phyloP scores from a whole-genome alignment of 1,284 basidiomycete species.

The Athelia psychrophila region DNA sequence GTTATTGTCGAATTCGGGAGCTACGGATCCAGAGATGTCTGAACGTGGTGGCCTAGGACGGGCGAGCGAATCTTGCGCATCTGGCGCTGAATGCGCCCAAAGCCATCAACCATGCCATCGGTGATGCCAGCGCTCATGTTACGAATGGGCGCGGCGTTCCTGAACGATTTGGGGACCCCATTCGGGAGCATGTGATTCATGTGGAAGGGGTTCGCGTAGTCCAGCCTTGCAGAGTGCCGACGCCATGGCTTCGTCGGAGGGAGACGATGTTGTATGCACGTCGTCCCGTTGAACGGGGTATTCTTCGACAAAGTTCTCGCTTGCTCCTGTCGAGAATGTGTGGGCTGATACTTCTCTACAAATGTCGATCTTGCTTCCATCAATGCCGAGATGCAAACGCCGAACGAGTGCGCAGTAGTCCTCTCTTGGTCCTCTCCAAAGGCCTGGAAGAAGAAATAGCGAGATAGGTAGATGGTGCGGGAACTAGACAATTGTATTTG shows the following conservation, averaged over 20 bases:
- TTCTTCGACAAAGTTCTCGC: slow-evolving; percentile 55
- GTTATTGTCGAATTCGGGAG: slow-evolving; percentile 70
- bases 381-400: slow-evolving; percentile 60
- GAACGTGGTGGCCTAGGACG: slow-evolving; percentile 17
- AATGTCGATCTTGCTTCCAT: slow-evolving; percentile 62
- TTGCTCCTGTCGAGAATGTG: slow-evolving; percentile 37
- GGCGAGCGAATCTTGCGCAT: slow-evolving; percentile 41
- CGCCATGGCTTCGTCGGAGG: slow-evolving; percentile 77
- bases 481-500: slow-evolving; percentile 53
- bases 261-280: slow-evolving; percentile 40
- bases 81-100: slow-evolving; percentile 52
- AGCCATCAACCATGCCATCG: slow-evolving; percentile 57
- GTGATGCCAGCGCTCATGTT: slow-evolving; percentile 43
- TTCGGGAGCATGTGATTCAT: slow-evolving; percentile 78
- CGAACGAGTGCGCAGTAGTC: slow-evolving; percentile 81
- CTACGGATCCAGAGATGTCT: slow-evolving; percentile 36
- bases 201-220: slow-evolving; percentile 44
- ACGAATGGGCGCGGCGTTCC: slow-evolving; percentile 55
- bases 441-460: slow-evolving; percentile 78
- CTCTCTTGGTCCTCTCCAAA: too few species aligned
- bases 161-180: slow-evolving; percentile 48
- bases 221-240: slow-evolving; percentile 70
- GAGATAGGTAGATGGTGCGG: slow-evolving; percentile 73
- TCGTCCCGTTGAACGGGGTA: slow-evolving; percentile 35
- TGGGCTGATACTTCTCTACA: slow-evolving; percentile 69